These are phyloP conservation scores for Cadophora sp. DNA, from an alignment of 2,329 filamentous ascomycete genomes.

Conservation along the genomic window DNA sequence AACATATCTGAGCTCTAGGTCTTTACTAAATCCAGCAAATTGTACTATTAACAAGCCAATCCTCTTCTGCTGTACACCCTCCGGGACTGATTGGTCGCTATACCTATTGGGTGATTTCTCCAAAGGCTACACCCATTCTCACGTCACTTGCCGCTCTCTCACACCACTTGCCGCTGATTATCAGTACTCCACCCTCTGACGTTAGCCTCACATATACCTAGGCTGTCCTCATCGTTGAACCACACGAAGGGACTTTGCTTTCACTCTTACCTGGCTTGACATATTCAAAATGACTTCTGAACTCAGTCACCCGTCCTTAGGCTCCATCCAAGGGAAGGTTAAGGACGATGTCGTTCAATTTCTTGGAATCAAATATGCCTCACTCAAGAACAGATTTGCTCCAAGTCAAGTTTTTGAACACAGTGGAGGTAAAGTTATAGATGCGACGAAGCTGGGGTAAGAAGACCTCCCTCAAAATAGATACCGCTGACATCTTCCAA, in stretches of 20 bases:
- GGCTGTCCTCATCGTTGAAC: too few species aligned
- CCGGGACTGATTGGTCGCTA: too few species aligned
- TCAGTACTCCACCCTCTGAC: too few species aligned
- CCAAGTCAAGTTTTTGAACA: constrained; percentile 44
- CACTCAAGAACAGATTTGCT: constrained; percentile 46
- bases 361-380: constrained; percentile 49
- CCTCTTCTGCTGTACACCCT: too few species aligned
- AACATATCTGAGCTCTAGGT: too few species aligned
- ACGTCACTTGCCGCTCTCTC: too few species aligned
- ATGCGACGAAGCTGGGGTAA: constrained; percentile 31
- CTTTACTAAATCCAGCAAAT: too few species aligned
- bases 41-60: too few species aligned
- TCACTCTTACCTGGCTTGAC: neutral
- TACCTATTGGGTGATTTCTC: too few species aligned
- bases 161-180: too few species aligned
- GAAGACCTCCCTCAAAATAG: neutral
- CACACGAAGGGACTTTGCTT: neutral
- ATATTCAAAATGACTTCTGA: constrained; percentile 5
- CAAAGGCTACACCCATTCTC: too few species aligned
- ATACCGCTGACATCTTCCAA: neutral
- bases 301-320: constrained; percentile 13
- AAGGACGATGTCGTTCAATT: constrained; percentile 40
- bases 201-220: too few species aligned
- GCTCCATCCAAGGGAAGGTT: constrained; percentile 14
- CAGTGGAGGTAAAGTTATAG: constrained; percentile 31